Percentiles rank a stretch among this genome's conserved stretches.
Evolutionary conservation across 495 filamentous ascomycete species (phyloP).

Genomic region (Letharia lupina): DNA sequence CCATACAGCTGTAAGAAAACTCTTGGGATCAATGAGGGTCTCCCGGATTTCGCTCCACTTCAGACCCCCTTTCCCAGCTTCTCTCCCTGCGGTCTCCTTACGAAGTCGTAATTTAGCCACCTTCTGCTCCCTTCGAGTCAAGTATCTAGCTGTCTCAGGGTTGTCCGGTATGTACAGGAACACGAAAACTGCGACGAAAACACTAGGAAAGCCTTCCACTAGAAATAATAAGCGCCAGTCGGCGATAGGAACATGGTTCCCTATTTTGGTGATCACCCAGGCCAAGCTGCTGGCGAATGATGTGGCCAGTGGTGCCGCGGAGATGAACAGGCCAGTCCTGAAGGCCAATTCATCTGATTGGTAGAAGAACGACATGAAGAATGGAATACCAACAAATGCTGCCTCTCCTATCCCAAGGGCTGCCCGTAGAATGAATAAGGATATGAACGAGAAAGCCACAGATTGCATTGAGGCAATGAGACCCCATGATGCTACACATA

Average conservation of each 20-base stretch:
- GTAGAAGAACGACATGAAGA: conserved; percentile 56
- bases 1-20: conserved; percentile 57
- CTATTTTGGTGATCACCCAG: conserved; percentile 47
- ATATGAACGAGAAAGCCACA: conserved; percentile 47
- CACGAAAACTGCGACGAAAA: conserved; percentile 47
- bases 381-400: conserved; percentile 54
- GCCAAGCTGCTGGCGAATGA: conserved; percentile 63
- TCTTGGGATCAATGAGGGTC: conserved; percentile 52
- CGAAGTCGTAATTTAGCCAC: conserved; percentile 46
- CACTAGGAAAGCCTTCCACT: conserved; percentile 54
- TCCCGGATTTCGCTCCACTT: conserved; percentile 45
- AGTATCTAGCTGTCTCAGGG: conserved; percentile 43
- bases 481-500: conserved; percentile 54
- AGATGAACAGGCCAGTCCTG: conserved; percentile 53
- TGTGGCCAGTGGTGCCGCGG: conserved; percentile 52
- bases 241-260: conserved; percentile 43
- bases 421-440: conserved; percentile 38
- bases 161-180: conserved; percentile 47
- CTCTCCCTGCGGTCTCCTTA: conserved; percentile 28
- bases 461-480: conserved; percentile 64
- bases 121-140: conserved; percentile 38
- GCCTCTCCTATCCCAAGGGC: conserved; percentile 53
- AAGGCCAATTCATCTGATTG: conserved; percentile 53
- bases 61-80: conserved; percentile 27
- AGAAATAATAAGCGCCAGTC: conserved; percentile 55